Base-by-base conservation (phyloP, 225 moss, liverwort and hornwort genomes). In the Thuidium tamariscinum region DNA sequence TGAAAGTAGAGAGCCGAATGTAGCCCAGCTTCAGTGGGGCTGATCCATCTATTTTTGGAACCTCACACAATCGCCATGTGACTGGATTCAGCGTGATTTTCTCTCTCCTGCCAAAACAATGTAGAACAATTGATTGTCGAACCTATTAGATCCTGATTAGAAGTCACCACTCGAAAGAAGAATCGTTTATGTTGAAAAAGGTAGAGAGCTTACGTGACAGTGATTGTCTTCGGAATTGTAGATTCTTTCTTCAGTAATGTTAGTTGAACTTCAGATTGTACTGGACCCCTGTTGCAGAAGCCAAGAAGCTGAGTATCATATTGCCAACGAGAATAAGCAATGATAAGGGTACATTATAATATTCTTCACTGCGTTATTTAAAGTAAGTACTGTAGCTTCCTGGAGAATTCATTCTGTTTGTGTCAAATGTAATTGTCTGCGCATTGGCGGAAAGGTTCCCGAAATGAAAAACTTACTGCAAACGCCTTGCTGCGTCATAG, bases 1-100 rank as follows among this genome's bases (percentile, higher is more conserved):
- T 99, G 90, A 99, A 99, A 52, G 95, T 94, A 77, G 96, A 97
- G 66, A 99, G 94, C 48, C 96, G 95, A 86, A 99, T 99, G 79
- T 99, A 99, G 83, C 99, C 99, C 83, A 99, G 81, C 88, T 95
- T 97, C 34, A 89, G 90, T 76, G 96, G 90, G n/a, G 85, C 87
- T 73, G 87, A 88, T 88, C 92, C 94, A 65, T 86, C 89, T 59
- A 44, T 94, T 66, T 82, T 89, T 75, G 92, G 91, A 89, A 96
- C 63, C 85, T 95, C 95, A 91, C 97, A 99, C 57, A 99, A 83
- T 82, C 93, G 95, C 99, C 99, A 99, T 23, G 97, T 91, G 66
- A 99, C 99, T 48, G 99, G 99, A 85, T 95, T 99, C 81, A 99
- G 88, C 51, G 95, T 97, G 51, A 99, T 93, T 83, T 93, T 97